Base-by-base conservation (phyloP, 768 basidiomycete genomes). In the Kockovaella imperatae region DNA sequence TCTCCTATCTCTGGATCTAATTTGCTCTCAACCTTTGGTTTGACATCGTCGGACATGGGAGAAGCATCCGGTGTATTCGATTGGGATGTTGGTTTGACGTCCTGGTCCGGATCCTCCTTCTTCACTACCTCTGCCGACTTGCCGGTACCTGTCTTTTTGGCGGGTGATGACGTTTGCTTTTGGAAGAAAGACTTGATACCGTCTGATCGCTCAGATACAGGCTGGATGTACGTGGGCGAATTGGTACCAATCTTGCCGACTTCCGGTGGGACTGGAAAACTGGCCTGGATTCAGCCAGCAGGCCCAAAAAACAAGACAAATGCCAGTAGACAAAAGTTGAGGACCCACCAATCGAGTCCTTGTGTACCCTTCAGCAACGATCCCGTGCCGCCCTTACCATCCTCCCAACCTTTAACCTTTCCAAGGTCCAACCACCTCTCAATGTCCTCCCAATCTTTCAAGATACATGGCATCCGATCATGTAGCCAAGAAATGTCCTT, bases 161-260 rank as follows among this genome's bases (percentile, higher is more conserved):
- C 45, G 13, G 52, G 54, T 14, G 56, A 49, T 17, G 47, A 35
- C 29, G 41, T 39, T 51, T 68, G 66, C 45, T 71, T 69, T 30
- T 56, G 57, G 54, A 74, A 74, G 58, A 74, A 70, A 17, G 60
- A 59, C 26, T 71, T 67, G 45, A 74, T 93, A 5, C 90, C 88
- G 59, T 91, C 90, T 60, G 84, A 84, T 18, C 90, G 79, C 38
- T 77, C 75, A 7, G 80, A 74, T 17, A 95, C 72, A 0, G 91
- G 89, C 58, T 87, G 77, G 45, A 95, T 81, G 67, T 86, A 95
- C 0, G 81, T 77, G 0, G 84, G 72, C 1, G 85, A 88, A 61
- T 97, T 84, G 6, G 75, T 80, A 6, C 87, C 87, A 3, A 96
- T 84, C 70, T 84, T 91, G 0, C 90, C 91, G 0, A 95, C 82